Conservation (phyloP, 192 early-diverging fungal species). For the Coemansia sp. region DNA sequence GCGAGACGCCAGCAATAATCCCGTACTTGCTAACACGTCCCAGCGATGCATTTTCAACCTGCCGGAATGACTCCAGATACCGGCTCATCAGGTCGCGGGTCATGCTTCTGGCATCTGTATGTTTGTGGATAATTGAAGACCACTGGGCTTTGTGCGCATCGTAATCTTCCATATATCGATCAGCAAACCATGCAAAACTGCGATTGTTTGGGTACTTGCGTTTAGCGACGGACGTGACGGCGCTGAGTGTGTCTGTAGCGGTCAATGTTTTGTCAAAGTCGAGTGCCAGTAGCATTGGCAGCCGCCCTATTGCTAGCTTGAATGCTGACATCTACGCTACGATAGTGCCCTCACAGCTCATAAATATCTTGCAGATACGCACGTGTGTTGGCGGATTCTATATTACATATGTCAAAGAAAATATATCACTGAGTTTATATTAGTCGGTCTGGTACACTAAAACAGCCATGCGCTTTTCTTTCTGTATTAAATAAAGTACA, state of each 20-base stretch:
- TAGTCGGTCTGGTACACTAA: too few relatives aligned
- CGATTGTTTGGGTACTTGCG: conserved; percentile 12
- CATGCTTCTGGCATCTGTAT: neutral
- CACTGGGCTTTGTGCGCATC: conserved; percentile 10
- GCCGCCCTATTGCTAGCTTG: neutral
- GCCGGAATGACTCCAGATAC: conserved; percentile 29
- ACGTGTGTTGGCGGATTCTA: too few relatives aligned
- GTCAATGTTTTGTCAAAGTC: conserved; percentile 53
- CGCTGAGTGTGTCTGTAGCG: conserved; percentile 21
- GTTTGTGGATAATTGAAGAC: neutral
- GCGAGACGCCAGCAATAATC: conserved; percentile 23
- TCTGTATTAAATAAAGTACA: too few relatives aligned
- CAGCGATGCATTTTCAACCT: conserved; percentile 31
- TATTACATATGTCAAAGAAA: too few relatives aligned
- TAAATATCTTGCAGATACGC: too few relatives aligned
- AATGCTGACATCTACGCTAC: neutral
- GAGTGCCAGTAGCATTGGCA: conserved; percentile 16
- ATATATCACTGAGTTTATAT: too few relatives aligned
- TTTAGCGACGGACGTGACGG: conserved; percentile 13
- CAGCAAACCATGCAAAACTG: conserved; percentile 14
- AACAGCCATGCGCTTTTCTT: too few relatives aligned
- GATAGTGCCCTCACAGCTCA: too few relatives aligned
- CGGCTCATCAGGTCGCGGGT: conserved; percentile 2
- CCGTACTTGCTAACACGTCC: conserved; percentile 10
- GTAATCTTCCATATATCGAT: conserved; percentile 30